phyloP scores from a whole-genome alignment of 257 asterid species.

The Solanum virginianum region DNA sequence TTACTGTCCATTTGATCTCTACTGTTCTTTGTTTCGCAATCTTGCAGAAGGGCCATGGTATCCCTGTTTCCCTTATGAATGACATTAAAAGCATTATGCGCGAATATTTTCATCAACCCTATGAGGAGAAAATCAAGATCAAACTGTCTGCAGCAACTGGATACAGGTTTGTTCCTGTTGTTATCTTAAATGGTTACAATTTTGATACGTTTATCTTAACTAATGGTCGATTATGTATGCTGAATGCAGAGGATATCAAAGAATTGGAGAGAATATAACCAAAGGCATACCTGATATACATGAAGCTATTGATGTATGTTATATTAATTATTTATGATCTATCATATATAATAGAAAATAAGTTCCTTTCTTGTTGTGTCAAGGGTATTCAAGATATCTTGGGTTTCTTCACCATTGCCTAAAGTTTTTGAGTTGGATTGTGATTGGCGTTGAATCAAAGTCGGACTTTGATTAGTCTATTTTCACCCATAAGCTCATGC shows the following conservation, averaged over 20 bases:
- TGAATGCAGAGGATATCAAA: slow-evolving; percentile 77
- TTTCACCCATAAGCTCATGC: background rate
- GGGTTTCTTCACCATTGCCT: background rate
- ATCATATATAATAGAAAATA: background rate
- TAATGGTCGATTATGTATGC: background rate
- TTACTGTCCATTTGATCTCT: background rate
- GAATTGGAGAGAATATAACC: slow-evolving; percentile 64
- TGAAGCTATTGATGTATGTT: slow-evolving; percentile 93
- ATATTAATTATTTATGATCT: background rate
- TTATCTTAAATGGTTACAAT: background rate
- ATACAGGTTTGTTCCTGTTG: slow-evolving; percentile 47
- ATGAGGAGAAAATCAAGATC: slow-evolving; percentile 63
- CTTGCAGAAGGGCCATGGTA: slow-evolving; percentile 82
- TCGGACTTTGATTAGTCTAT: background rate
- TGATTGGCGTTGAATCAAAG: background rate
- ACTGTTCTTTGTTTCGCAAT: background rate
- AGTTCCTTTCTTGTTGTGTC: background rate
- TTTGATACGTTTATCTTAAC: background rate
- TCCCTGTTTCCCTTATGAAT: slow-evolving; percentile 46
- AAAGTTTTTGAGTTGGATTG: background rate
- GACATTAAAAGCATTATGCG: slow-evolving; percentile 53
- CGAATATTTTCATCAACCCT: slow-evolving; percentile 53
- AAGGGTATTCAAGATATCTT: background rate
- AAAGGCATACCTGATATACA: slow-evolving; percentile 81
- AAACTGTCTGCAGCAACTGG: slow-evolving; percentile 72